Conservation (phyloP, 2,329 filamentous ascomycete species). For the Colletotrichum australisinense region DNA sequence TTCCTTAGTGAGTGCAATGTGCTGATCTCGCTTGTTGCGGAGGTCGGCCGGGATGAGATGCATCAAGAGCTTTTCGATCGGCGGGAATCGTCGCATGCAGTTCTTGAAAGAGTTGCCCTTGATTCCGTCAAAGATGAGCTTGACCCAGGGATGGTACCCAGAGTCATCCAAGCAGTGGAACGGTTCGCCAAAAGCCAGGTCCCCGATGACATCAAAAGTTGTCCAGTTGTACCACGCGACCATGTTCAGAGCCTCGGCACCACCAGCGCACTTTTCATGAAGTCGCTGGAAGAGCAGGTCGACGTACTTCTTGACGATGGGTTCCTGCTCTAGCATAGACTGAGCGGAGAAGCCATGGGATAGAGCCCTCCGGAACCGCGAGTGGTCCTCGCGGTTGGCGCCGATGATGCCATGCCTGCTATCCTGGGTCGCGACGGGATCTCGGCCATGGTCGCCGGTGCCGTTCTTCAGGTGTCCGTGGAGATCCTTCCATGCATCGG, state of each 20-base stretch:
- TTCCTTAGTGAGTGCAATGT: not conserved
- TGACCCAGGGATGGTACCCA: slow-evolving; percentile 35
- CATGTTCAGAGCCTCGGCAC: slow-evolving; percentile 33
- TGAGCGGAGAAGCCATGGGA: slow-evolving; percentile 43
- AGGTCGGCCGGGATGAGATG: not conserved
- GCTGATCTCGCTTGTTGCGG: not conserved
- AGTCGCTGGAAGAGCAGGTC: slow-evolving; percentile 40
- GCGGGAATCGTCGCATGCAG: not conserved
- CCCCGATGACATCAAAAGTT: slow-evolving; percentile 37
- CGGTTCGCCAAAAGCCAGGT: slow-evolving; percentile 37
- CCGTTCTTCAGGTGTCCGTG: slow-evolving; percentile 43
- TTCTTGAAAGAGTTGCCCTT: not conserved
- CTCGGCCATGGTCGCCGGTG: slow-evolving; percentile 5
- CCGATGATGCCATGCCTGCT: slow-evolving; percentile 34
- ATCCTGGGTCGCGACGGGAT: not conserved
- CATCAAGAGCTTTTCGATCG: not conserved
- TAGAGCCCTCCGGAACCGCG: slow-evolving; percentile 38
- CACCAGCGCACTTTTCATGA: slow-evolving; percentile 22
- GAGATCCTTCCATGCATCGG: slow-evolving; percentile 52
- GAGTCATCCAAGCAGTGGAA: slow-evolving; percentile 34
- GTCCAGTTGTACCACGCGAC: slow-evolving; percentile 28
- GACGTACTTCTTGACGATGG: slow-evolving; percentile 42
- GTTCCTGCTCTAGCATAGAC: slow-evolving; percentile 44
- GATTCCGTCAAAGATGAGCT: slow-evolving; percentile 28
- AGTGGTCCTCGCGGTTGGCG: slow-evolving; percentile 36